Conservation (phyloP, 164 flowering plant genomes). For the Vitis cinerea region DNA sequence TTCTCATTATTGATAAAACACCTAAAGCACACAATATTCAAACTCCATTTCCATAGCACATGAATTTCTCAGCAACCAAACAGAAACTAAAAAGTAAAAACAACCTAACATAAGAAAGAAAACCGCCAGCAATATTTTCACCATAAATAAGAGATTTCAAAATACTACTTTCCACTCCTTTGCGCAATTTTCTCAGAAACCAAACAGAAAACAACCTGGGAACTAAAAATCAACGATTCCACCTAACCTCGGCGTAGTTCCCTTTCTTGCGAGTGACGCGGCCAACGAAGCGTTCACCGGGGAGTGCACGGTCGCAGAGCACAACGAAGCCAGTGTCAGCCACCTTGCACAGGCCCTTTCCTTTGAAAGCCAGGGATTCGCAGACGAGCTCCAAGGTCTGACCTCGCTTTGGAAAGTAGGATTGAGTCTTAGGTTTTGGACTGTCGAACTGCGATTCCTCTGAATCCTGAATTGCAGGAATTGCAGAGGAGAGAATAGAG, state of each 20-base stretch:
- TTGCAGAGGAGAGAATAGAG: constrained; percentile 19
- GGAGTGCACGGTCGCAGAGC: constrained; percentile 90
- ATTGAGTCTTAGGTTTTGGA: constrained; percentile 10
- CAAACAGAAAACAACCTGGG: neutral
- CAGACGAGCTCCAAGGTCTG: constrained; percentile 84
- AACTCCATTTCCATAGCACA: neutral
- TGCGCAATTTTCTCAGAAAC: neutral
- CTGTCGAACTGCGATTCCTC: constrained; percentile 3
- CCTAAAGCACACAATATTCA: too few relatives aligned
- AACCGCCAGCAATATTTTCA: too few relatives aligned
- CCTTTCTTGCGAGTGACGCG: constrained; percentile 84
- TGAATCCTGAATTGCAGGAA: constrained; percentile 14
- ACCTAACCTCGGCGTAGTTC: constrained; percentile 75
- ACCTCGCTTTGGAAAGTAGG: constrained; percentile 73
- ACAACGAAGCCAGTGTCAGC: constrained; percentile 79
- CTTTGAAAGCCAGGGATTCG: constrained; percentile 80
- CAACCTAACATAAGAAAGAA: too few relatives aligned
- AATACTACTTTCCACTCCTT: neutral
- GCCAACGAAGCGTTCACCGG: constrained; percentile 92
- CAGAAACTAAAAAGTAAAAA: neutral
- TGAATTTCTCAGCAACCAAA: constrained; percentile 1
- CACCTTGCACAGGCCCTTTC: constrained; percentile 89
- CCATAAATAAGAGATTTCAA: neutral
- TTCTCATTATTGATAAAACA: too few relatives aligned
- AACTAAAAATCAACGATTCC: neutral